These are phyloP conservation scores for Cicer cuneatum DNA, from an alignment of 306 rosid genomes.

Conservation along the genomic window DNA sequence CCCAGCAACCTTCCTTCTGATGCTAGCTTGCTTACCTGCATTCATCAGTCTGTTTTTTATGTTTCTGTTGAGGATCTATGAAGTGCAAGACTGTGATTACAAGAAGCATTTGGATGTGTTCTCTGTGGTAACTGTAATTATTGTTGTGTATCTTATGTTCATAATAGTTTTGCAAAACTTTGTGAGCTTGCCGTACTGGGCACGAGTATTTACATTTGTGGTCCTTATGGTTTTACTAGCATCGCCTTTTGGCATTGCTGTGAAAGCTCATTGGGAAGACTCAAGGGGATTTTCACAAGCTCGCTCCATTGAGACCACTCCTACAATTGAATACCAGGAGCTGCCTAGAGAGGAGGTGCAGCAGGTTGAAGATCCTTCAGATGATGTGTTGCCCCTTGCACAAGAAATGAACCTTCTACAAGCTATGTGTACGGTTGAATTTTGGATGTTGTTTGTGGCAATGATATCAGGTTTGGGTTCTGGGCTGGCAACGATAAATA, in stretches of 20 bases:
- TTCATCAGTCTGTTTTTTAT: slow-evolving; percentile 55
- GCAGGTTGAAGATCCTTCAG: slow-evolving; percentile 41
- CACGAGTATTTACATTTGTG: slow-evolving; percentile 41
- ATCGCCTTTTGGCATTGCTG: slow-evolving; percentile 70
- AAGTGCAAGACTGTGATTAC: slow-evolving; percentile 48
- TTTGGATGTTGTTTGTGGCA: slow-evolving; percentile 79
- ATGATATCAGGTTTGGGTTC: slow-evolving; percentile 89
- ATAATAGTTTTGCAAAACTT: slow-evolving; percentile 61
- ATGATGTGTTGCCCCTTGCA: slow-evolving; percentile 41
- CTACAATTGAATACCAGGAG: slow-evolving; percentile 54
- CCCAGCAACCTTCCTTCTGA: slow-evolving; percentile 68
- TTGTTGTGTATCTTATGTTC: slow-evolving; percentile 72
- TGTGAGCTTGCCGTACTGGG: slow-evolving; percentile 61
- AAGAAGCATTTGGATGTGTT: slow-evolving; percentile 70
- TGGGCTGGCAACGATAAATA: slow-evolving; percentile 76
- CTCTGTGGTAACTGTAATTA: slow-evolving; percentile 60
- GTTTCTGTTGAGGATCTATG: slow-evolving; percentile 72
- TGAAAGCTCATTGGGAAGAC: slow-evolving; percentile 62
- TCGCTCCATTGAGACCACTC: slow-evolving; percentile 24
- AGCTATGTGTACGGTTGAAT: slow-evolving; percentile 67
- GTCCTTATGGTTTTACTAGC: slow-evolving; percentile 63
- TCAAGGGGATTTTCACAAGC: slow-evolving; percentile 11
- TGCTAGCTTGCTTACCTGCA: slow-evolving; percentile 79
- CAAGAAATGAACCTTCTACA: slow-evolving; percentile 58
- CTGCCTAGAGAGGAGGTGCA: slow-evolving; percentile 52